These are phyloP conservation scores for Bryoglossum gracile DNA, from an alignment of 495 filamentous ascomycete genomes.

Conservation along the genomic window DNA sequence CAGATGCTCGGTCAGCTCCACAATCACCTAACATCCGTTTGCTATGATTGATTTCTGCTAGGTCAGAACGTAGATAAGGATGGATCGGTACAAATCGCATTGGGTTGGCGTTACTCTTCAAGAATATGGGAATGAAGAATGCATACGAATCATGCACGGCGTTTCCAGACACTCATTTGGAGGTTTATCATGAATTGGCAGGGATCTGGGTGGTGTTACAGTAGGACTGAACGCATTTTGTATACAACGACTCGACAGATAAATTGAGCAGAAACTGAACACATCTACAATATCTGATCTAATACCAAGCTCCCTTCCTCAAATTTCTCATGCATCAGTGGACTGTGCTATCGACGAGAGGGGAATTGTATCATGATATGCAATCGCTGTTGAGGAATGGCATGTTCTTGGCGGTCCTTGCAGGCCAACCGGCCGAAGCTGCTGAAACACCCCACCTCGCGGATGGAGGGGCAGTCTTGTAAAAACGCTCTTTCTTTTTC, in stretches of 20 bases:
- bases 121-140: too few relatives aligned
- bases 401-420: background rate
- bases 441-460: constrained; percentile 16
- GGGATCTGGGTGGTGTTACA: background rate
- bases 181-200: background rate
- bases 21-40: constrained; percentile 30
- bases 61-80: constrained; percentile 8
- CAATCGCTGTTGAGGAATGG: background rate
- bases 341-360: too few relatives aligned
- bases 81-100: too few relatives aligned
- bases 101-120: too few relatives aligned
- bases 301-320: too few relatives aligned
- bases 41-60: constrained; percentile 21
- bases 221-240: background rate
- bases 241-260: background rate
- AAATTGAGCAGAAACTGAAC: too few relatives aligned
- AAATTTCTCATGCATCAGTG: too few relatives aligned
- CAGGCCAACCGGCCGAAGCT: too few relatives aligned
- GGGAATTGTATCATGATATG: too few relatives aligned
- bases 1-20: constrained; percentile 21
- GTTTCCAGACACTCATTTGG: background rate
- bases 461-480: constrained; percentile 11
- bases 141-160: background rate
- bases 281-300: too few relatives aligned
- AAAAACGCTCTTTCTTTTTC: constrained; percentile 19